Evolutionary conservation across 352 stramenopile genomes (phyloP), one percentile per base, ranked within the genome.

Genomic region (Globisporangium heterothallicum): DNA sequence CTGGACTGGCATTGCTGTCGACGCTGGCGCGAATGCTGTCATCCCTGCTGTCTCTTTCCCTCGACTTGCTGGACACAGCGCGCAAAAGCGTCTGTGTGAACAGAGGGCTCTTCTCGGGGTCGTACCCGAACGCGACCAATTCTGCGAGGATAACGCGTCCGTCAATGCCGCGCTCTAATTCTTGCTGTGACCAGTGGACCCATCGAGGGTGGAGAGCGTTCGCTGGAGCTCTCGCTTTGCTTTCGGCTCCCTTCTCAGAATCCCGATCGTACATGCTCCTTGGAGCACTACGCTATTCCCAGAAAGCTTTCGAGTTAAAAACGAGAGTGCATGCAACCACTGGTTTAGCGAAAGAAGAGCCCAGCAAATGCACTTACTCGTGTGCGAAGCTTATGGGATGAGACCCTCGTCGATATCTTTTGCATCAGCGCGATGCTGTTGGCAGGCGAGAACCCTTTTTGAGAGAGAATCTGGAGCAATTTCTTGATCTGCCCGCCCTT

Each of bases 171-270:
- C 77, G 64, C 27, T 61, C 48, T 24, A 87, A 49, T 47, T 88
- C 74, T 40, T 83, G 68, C 19, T 86, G 74, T 10, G 70, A 71
- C 79, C 76, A 90, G 50, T 80, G 71, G 41, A 68, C 70, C 79
- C 79, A 90, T 51, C 74, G 60, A 0, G 79, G 74, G 18, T 87
- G 65, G 6, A 90, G 55, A 1, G 58, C 53, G 3, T 70, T 63
- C 7, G 66, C 26, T 3, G 62, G 8, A 6, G 42, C 26, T 22
- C 26, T 51, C 21, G 38, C 13, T 6, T 42, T 64, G 9, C 14
- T 6, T 27, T 52, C 61, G n/a, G 13, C 27, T 13, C 48, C 38
- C 24, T 50, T 58, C 3, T 54, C 52, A 30, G 41, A 42, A 16
- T 43, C 26, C 24, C 41, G 42, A 9, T 71, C 72, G 49, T 86